phyloP scores from a whole-genome alignment of 208 protist genomes.

The Leishmania tarentolae region DNA sequence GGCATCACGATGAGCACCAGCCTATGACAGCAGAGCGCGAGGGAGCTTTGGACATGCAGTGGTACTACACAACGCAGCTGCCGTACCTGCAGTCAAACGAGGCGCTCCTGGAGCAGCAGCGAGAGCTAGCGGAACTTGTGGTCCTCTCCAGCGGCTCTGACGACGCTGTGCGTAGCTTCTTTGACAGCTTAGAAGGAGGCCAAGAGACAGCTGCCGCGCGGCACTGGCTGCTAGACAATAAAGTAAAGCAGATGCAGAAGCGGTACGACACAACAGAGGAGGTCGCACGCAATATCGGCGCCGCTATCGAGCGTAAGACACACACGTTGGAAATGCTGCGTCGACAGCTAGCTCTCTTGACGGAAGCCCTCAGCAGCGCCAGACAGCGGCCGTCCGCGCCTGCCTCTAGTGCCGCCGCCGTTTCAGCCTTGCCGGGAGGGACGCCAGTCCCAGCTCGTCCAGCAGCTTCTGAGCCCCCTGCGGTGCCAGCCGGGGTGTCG shows the following conservation, averaged over 20 bases:
- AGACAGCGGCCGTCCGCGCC: background rate
- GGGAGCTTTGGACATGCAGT: slow-evolving; percentile 80
- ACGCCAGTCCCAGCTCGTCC: background rate
- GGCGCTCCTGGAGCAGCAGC: slow-evolving; percentile 63
- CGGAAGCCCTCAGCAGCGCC: slow-evolving; percentile 42
- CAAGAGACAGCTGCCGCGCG: slow-evolving; percentile 40
- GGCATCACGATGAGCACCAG: slow-evolving; percentile 87
- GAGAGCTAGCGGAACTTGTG: slow-evolving; percentile 62
- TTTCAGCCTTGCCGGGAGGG: background rate
- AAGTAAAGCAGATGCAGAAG: slow-evolving; percentile 41
- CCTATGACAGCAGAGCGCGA: slow-evolving; percentile 63
- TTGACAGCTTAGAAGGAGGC: slow-evolving; percentile 32
- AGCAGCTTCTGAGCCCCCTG: background rate
- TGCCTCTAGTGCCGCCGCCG: background rate
- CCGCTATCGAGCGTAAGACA: slow-evolving; percentile 35
- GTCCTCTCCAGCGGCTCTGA: slow-evolving; percentile 65
- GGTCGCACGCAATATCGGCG: slow-evolving; percentile 41
- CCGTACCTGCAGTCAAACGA: slow-evolving; percentile 68
- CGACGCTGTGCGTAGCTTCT: slow-evolving; percentile 38
- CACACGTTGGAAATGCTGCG: slow-evolving; percentile 43
- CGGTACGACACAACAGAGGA: slow-evolving; percentile 32
- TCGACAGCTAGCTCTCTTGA: slow-evolving; percentile 42
- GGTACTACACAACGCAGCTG: slow-evolving; percentile 75
- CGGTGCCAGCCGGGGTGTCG: background rate
- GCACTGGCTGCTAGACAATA: slow-evolving; percentile 44